Conservation (phyloP, 352 stramenopile species). For the Phytophthora constricta region DNA sequence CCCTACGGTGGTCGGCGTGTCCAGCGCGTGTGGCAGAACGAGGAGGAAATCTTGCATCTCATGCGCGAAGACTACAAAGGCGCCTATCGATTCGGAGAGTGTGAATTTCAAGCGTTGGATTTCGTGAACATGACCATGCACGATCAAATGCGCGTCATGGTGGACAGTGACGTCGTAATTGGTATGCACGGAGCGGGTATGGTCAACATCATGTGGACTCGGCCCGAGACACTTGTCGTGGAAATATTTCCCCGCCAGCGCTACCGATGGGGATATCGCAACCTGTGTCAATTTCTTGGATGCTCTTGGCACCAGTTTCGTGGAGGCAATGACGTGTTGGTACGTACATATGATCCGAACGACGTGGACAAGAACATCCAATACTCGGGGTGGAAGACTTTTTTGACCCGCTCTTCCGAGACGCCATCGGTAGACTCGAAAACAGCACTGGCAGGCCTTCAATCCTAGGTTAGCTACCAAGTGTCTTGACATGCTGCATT, state of each 20-base stretch:
- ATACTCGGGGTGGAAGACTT: conserved; percentile 58
- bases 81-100: conserved; percentile 32
- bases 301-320: conserved; percentile 67
- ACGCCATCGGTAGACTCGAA: conserved; percentile 20
- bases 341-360: conserved; percentile 42
- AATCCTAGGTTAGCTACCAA: no score
- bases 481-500: no score
- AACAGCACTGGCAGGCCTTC: neutral
- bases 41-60: conserved; percentile 47
- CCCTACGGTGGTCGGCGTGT: conserved; percentile 53
- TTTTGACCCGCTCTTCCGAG: conserved; percentile 52
- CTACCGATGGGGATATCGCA: conserved; percentile 71
- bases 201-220: conserved; percentile 75
- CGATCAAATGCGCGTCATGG: conserved; percentile 65
- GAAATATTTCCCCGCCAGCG: conserved; percentile 68
- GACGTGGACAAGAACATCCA: conserved; percentile 58
- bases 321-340: conserved; percentile 30
- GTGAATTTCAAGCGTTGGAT: conserved; percentile 59
- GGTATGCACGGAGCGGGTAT: conserved; percentile 82
- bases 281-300: conserved; percentile 71
- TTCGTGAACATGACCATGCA: conserved; percentile 61
- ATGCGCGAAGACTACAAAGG: conserved; percentile 53
- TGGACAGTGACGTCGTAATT: conserved; percentile 74
- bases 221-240: conserved; percentile 53
- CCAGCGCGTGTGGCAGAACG: conserved; percentile 68